Evolutionary conservation across 2,329 filamentous ascomycete genomes (phyloP).

Genomic region (Colletotrichum gloeosporioides): DNA sequence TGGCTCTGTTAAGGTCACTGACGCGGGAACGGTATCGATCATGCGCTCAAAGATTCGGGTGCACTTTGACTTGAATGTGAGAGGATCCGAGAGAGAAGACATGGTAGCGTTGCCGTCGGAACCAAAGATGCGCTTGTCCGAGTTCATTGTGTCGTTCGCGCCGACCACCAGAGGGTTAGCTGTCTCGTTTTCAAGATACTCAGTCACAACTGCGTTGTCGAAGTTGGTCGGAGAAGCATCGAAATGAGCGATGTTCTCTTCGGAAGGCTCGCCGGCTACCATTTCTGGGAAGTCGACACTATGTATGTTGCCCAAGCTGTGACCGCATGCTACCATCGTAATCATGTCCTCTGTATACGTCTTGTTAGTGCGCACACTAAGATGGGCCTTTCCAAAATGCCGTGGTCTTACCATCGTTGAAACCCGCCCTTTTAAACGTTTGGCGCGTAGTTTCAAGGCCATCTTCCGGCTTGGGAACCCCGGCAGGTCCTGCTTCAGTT

Average conservation of each 20-base stretch:
- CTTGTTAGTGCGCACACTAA: neutral
- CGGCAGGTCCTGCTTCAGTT: slow-evolving; percentile 23
- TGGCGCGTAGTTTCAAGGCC: slow-evolving; percentile 21
- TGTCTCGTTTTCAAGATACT: slow-evolving; percentile 22
- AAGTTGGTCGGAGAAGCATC: slow-evolving; percentile 29
- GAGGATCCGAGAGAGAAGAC: slow-evolving; percentile 37
- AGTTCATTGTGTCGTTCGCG: slow-evolving; percentile 22
- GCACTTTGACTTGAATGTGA: slow-evolving; percentile 40
- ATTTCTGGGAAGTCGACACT: slow-evolving; percentile 27
- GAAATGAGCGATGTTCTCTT: slow-evolving; percentile 38
- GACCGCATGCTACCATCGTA: slow-evolving; percentile 27
- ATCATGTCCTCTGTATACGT: slow-evolving; percentile 22
- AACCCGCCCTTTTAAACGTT: slow-evolving; percentile 25
- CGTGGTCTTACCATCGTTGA: slow-evolving; percentile 17
- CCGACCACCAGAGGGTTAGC: slow-evolving; percentile 25
- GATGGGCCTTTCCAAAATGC: neutral
- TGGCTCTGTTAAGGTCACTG: slow-evolving; percentile 31
- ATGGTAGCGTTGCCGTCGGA: slow-evolving; percentile 43
- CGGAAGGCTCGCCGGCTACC: neutral
- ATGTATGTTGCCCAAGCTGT: slow-evolving; percentile 27
- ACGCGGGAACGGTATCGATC: slow-evolving; percentile 37
- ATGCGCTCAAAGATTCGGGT: slow-evolving; percentile 32
- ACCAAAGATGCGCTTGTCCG: slow-evolving; percentile 24
- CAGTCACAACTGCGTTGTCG: slow-evolving; percentile 23
- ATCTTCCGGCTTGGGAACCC: slow-evolving; percentile 28